Conservation (phyloP, 2,329 filamentous ascomycete species). For the Xylaria sp. region DNA sequence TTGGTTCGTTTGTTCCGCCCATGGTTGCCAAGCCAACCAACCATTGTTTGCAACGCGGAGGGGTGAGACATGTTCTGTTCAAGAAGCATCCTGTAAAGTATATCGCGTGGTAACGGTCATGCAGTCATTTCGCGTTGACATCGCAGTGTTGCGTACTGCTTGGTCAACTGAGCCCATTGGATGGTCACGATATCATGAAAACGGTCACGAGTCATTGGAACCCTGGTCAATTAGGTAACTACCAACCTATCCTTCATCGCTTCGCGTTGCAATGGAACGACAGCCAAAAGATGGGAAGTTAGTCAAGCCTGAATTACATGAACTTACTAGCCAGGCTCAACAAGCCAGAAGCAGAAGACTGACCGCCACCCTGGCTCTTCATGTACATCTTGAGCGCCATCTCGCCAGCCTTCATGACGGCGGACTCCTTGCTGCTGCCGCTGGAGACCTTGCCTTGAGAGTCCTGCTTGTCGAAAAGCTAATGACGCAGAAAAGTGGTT, state of each 20-base stretch:
- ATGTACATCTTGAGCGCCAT: slow-evolving; percentile 88
- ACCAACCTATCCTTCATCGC: background rate
- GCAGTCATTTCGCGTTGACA: background rate
- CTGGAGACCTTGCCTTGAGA: slow-evolving; percentile 48
- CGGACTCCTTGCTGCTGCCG: slow-evolving; percentile 71
- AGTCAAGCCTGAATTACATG: slow-evolving; percentile 17
- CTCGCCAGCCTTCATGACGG: slow-evolving; percentile 72
- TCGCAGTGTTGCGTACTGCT: too few species aligned
- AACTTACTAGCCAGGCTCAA: slow-evolving; percentile 32
- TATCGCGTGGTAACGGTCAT: background rate
- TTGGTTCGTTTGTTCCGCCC: background rate
- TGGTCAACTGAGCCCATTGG: too few species aligned
- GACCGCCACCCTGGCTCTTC: slow-evolving; percentile 61
- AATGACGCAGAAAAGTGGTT: background rate
- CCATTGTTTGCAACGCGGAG: background rate
- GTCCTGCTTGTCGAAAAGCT: slow-evolving; percentile 57
- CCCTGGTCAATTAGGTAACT: background rate
- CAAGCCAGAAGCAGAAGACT: slow-evolving; percentile 25
- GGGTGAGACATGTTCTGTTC: background rate
- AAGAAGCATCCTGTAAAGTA: background rate
- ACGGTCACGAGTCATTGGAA: background rate
- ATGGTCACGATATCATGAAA: too few species aligned
- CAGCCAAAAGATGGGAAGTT: background rate
- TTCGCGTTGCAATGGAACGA: background rate
- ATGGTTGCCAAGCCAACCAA: background rate